These are phyloP conservation scores for Beauveria medogensis DNA, from an alignment of 2,329 filamentous ascomycete genomes.

Conservation along the genomic window DNA sequence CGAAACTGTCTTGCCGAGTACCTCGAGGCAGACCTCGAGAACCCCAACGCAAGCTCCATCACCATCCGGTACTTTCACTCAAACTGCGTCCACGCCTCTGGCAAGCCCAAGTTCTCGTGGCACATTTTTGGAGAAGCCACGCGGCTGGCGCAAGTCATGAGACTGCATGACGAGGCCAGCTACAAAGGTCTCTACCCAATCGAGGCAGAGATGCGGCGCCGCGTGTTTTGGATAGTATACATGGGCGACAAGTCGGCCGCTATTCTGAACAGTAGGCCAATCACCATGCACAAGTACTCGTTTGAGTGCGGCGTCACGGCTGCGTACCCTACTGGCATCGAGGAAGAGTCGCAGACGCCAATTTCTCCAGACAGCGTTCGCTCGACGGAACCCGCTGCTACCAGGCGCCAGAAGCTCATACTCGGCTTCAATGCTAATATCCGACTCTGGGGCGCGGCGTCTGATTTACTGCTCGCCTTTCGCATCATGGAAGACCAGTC, in stretches of 20 bases:
- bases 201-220: constrained; percentile 30
- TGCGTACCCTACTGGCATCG: constrained; percentile 24
- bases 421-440: constrained; percentile 35
- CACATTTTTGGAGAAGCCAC: constrained; percentile 37
- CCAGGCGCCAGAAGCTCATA: constrained; percentile 19
- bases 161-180: constrained; percentile 32
- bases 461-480: constrained; percentile 30
- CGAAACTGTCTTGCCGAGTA: constrained; percentile 30
- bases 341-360: constrained; percentile 17
- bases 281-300: constrained; percentile 35
- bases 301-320: constrained; percentile 33
- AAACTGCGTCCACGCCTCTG: constrained; percentile 35
- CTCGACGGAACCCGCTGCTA: constrained; percentile 11
- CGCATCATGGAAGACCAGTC: constrained; percentile 22
- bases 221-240: constrained; percentile 32
- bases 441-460: constrained; percentile 31
- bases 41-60: constrained; percentile 33
- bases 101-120: constrained; percentile 35
- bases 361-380: constrained; percentile 12
- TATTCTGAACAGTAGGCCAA: constrained; percentile 32
- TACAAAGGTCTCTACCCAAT: constrained; percentile 26
- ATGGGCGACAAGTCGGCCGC: constrained; percentile 33
- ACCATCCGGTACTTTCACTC: constrained; percentile 37
- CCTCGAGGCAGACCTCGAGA: constrained; percentile 33
- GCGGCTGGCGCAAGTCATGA: constrained; percentile 34